Percentiles rank a stretch among this genome's conserved stretches.
Evolutionary conservation across 2,329 filamentous ascomycete genomes (phyloP).

Genomic region (Claviceps spartinae): DNA sequence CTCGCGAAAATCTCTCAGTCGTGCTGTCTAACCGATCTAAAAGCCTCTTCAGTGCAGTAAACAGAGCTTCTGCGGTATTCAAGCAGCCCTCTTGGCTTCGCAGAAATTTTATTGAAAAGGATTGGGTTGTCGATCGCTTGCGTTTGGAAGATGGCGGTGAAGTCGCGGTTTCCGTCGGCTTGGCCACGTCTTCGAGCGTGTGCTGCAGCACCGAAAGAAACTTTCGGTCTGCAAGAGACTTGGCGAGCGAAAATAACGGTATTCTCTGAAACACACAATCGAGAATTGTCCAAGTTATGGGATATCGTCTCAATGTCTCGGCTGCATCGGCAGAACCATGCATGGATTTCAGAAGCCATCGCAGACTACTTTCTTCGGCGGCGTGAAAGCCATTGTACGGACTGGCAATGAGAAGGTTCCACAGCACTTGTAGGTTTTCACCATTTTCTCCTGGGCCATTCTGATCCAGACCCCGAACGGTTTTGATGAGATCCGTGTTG

Average conservation of each 20-base stretch:
- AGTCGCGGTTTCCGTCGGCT: conserved; percentile 15
- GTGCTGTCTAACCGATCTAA: conserved; percentile 29
- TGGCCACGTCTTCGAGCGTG: conserved; percentile 45
- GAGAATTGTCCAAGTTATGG: conserved; percentile 48
- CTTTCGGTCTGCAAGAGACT: conserved; percentile 54
- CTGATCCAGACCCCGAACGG: conserved; percentile 42
- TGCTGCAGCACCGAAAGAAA: conserved; percentile 55
- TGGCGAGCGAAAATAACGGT: conserved; percentile 54
- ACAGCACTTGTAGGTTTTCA: conserved; percentile 35
- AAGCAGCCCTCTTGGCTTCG: conserved; percentile 28
- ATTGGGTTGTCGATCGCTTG: conserved; percentile 27
- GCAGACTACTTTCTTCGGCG: conserved; percentile 42
- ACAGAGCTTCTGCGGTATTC: conserved; percentile 32
- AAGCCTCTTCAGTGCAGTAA: conserved; percentile 32
- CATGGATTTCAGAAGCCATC: conserved; percentile 52
- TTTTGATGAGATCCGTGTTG: conserved; percentile 32
- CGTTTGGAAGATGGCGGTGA: conserved; percentile 24
- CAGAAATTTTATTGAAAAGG: conserved; percentile 27
- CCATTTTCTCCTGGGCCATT: conserved; percentile 28
- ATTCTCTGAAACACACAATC: conserved; percentile 48
- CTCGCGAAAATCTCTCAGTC: conserved; percentile 22
- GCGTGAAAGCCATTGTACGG: conserved; percentile 33
- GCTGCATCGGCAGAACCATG: conserved; percentile 30
- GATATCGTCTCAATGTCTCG: conserved; percentile 41
- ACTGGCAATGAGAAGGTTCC: conserved; percentile 32